Evolutionary conservation across 176 grass and related monocot species (phyloP), one percentile per base, ranked within the genome.

Genomic region (Puya raimondii): DNA sequence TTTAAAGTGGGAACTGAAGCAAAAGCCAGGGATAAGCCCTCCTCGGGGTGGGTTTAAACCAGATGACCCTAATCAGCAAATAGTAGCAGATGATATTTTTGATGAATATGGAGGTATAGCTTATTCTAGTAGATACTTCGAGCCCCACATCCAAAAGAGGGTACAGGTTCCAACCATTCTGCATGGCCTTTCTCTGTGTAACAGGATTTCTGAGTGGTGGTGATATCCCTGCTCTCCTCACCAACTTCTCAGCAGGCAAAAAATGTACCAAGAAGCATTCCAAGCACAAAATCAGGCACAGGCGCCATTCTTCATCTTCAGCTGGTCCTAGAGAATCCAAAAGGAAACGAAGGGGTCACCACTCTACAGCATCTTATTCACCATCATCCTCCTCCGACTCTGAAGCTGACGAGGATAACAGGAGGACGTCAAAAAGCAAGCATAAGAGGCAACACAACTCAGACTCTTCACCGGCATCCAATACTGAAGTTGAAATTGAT

Each of bases 1-100:
- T 74, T 83, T 93, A 74, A 99, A 93, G 72, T 99, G 94, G 94
- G 94, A 99, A 61, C 85, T 99, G 76, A 99, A 93, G 82, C 89
- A 93, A 70, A 99, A 88, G 53, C 89, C 94, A 11, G 94, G 94
- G 52, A 85, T 99, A 79, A 99, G 89, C 74, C 94, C 94, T 79
- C 94, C 94, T 64, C 82, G 87, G 67, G 94, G 94, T 53, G 94
- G 94, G 49, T 99, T 84, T 57, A 76, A 78, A 54, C 87, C 80
- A 18, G 87, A 99, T 73, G 94, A 99, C 78, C 94, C 94, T 75
- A 99, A 99, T 65, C 89, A 99, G 65, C 89, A 93, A 85, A 99
- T 93, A 85, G 86, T 99, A 59, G 89, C 89, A 50, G 90, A 97
- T 51, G 94, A 93, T 16, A 93, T 99, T 23, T 99, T 93, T 72